A percentile compares a stretch with the other conserved stretches of the same genome.
Conservation (phyloP, 2,329 filamentous ascomycete species). For the Penicillium verrucosum region DNA sequence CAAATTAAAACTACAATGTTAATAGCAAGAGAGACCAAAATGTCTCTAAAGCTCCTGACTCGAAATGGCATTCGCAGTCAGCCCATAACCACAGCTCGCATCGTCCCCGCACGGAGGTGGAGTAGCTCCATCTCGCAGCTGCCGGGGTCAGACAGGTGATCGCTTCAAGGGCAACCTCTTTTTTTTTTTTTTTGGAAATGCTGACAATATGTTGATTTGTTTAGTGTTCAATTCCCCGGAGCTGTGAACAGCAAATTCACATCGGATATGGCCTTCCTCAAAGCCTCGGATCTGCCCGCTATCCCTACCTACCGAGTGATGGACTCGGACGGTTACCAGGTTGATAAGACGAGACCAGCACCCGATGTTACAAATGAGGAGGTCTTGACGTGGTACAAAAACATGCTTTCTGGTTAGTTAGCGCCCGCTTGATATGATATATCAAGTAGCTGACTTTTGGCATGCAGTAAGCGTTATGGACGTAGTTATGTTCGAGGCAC, state of each 20-base stretch:
- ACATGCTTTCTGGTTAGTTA: slow-evolving; percentile 57
- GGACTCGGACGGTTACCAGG: slow-evolving; percentile 79
- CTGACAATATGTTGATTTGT: slow-evolving; percentile 11
- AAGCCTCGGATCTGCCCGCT: slow-evolving; percentile 67
- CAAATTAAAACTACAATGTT: slow-evolving; percentile 2
- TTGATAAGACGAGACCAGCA: slow-evolving; percentile 66
- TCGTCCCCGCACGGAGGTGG: slow-evolving; percentile 42
- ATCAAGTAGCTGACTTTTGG: slow-evolving; percentile 11
- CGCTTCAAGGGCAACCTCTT: not conserved
- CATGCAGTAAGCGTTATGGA: slow-evolving; percentile 76
- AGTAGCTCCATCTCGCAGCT: slow-evolving; percentile 55
- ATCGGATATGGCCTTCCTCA: slow-evolving; percentile 70
- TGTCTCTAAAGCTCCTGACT: slow-evolving; percentile 18
- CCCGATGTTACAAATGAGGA: slow-evolving; percentile 65
- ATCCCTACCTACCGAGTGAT: slow-evolving; percentile 91
- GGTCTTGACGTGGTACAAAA: slow-evolving; percentile 58
- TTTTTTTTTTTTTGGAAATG: not conserved
- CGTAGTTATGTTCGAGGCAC: slow-evolving; percentile 95
- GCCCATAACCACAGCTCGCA: slow-evolving; percentile 8
- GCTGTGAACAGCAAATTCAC: slow-evolving; percentile 94
- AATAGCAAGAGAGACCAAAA: slow-evolving; percentile 9
- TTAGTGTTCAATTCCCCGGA: slow-evolving; percentile 74
- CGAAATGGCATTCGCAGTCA: slow-evolving; percentile 4
- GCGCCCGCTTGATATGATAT: too few species aligned
- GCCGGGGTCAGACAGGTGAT: slow-evolving; percentile 57